Evolutionary conservation across 2,329 filamentous ascomycete species (phyloP), one percentile per base, ranked within the genome.

Genomic region (Penicillium polonicum): DNA sequence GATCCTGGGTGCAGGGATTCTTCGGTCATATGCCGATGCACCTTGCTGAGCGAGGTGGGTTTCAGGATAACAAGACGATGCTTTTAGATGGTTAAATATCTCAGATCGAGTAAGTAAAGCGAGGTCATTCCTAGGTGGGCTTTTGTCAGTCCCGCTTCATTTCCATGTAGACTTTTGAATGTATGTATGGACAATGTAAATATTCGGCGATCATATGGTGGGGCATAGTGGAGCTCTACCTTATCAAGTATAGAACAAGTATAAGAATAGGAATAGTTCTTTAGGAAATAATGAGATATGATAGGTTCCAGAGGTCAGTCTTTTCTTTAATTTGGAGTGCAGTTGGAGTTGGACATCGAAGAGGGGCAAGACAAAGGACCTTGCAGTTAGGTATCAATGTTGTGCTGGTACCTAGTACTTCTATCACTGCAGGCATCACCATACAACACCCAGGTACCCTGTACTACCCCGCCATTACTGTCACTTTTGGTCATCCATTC

Each of bases 381-480:
- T 23, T 33, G 27, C 44, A 19, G n/a, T 25, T 15, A 48, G 10
- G 36, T 31, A 27, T 25, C 17, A 19, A 49, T 15, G n/a, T 23
- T 38, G 17, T 21, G 4, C 2, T 27, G 12, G 53, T 56, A 56
- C n/a, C 9, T 12, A 12, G 39, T 56, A 56, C 53, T 5, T 9
- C 23, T 6, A 25, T 52, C 31, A n/a, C 9, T 8, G 13, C 27
- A 7, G 19, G 6, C n/a, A 29, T 4, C 36, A 33, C 29, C 21
- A 27, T 57, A 46, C 15, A 21, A 35, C 23, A n/a, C 0, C 8
- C 36, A 42, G 12, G 56, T 58, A 58, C 52, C 52, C 5, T 33
- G 38, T 55, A 58, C 56, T 45, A 35, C 56, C 56, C 56, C 56
- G 39, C 56, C 39, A 58, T 58, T 35, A 46, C 33, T 55, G 45